Base-by-base conservation (phyloP, 176 grass and related monocot genomes). In the Canna indica region DNA sequence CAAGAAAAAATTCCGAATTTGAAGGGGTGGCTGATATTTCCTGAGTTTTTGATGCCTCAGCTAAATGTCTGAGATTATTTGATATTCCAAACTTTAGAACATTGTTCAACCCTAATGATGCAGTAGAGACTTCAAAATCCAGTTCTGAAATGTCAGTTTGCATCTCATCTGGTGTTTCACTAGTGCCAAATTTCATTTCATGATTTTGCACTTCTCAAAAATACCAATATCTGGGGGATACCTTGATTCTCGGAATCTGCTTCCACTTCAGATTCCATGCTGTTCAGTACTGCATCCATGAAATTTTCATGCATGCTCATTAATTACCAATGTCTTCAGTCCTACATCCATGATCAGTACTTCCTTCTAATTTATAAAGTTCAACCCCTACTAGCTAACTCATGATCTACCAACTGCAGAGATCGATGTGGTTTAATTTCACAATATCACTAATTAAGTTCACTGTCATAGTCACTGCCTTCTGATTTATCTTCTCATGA, bases 281-380 rank as follows among this genome's bases (percentile, higher is more conserved):
- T 82, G 69, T 90, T 87, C 70, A 58, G 75, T 46, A n/a, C n/a
- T n/a, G 89, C 78, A 75, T 92, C 89, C 31, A 97, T 57, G 53
- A 97, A 87, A 75, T 80, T 90, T 7, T 92, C 88, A 38, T 88
- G 85, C 73, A 89, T 88, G 79, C 81, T n/a, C n/a, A n/a, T n/a
- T n/a, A n/a, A n/a, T n/a, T 87, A 71, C 58, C 64, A 71, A 83
- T 76, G 58, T 96, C 83, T 73, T 89, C 88, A 70, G 64, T 73
- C 64, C 67, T 77, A 47, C 57, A 71, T 52, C 22, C 70, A 78
- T n/a, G n/a, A n/a, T 73, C 54, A 73, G 22, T 56, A 64, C 81
- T 42, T 35, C 36, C 52, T 42, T 67, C 60, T 67, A 48, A 48
- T 27, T 18, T 64, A n/a, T n/a, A n/a, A 32, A 18, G 46, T 65